These are phyloP conservation scores for Galeopsis tetrahit DNA, from an alignment of 257 asterid species.

Conservation along the genomic window DNA sequence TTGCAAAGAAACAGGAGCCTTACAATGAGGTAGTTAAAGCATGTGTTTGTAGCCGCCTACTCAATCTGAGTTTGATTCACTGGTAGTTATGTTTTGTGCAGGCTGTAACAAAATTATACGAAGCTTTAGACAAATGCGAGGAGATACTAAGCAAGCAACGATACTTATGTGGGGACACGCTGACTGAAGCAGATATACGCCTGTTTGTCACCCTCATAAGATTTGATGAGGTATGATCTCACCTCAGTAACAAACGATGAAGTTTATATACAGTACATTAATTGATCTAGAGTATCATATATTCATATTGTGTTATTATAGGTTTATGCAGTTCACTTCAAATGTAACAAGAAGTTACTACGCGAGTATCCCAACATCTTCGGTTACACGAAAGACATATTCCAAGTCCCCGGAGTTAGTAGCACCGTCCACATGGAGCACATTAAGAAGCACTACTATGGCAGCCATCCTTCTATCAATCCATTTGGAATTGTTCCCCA, in stretches of 20 bases:
- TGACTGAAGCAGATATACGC: slow-evolving; percentile 96
- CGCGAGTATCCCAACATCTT: slow-evolving; percentile 82
- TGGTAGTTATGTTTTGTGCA: slow-evolving; percentile 28
- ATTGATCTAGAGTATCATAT: background rate
- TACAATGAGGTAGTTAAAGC: slow-evolving; percentile 84
- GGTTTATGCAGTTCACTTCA: slow-evolving; percentile 96
- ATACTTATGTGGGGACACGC: slow-evolving; percentile 69
- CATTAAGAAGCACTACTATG: slow-evolving; percentile 91
- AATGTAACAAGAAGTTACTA: slow-evolving; percentile 83
- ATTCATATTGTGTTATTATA: slow-evolving; percentile 35
- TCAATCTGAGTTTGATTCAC: background rate
- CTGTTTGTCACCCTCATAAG: slow-evolving; percentile 89
- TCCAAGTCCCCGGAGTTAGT: slow-evolving; percentile 73
- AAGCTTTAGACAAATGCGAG: slow-evolving; percentile 88
- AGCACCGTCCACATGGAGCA: slow-evolving; percentile 91
- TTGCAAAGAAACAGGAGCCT: slow-evolving; percentile 87
- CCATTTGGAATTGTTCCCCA: slow-evolving; percentile 87
- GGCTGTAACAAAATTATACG: slow-evolving; percentile 77
- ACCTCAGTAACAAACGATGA: too few relatives aligned
- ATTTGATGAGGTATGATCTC: slow-evolving; percentile 74
- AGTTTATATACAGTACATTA: too few relatives aligned
- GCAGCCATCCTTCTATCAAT: slow-evolving; percentile 89
- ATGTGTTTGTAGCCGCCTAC: background rate
- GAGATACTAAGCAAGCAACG: slow-evolving; percentile 78
- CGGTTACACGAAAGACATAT: slow-evolving; percentile 81